Evolutionary conservation across 768 basidiomycete genomes (phyloP).

Genomic region (Megacollybia marginata): DNA sequence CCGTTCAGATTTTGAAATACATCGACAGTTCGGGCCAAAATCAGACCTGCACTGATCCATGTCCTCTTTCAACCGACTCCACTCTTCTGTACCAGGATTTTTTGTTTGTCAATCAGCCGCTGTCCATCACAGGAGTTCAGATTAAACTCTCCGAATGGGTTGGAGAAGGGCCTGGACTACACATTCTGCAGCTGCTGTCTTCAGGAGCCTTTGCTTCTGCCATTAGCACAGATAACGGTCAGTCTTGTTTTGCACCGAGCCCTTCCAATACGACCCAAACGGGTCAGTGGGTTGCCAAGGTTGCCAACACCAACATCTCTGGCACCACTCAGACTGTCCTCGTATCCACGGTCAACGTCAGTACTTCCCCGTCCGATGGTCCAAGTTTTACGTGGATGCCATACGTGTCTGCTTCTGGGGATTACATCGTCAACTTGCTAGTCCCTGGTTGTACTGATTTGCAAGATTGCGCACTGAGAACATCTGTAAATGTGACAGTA

Average conservation of each 20-base stretch:
- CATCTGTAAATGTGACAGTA: slow-evolving; percentile 75
- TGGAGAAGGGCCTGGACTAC: slow-evolving; percentile 75
- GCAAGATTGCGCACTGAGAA: slow-evolving; percentile 74
- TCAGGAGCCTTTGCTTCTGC: slow-evolving; percentile 88
- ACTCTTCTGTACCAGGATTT: slow-evolving; percentile 90
- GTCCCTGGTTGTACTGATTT: slow-evolving; percentile 82
- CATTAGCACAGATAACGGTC: slow-evolving; percentile 45
- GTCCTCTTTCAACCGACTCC: slow-evolving; percentile 75
- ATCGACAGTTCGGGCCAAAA: slow-evolving; percentile 69
- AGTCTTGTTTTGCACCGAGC: slow-evolving; percentile 73
- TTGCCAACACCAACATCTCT: slow-evolving; percentile 65
- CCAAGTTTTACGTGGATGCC: slow-evolving; percentile 88
- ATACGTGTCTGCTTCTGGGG: slow-evolving; percentile 83
- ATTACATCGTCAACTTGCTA: slow-evolving; percentile 77
- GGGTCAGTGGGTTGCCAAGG: slow-evolving; percentile 62
- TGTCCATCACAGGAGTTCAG: slow-evolving; percentile 83
- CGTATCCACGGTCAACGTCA: slow-evolving; percentile 57
- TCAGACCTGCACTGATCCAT: slow-evolving; percentile 66
- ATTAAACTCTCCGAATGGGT: slow-evolving; percentile 71
- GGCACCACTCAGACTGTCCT: slow-evolving; percentile 77
- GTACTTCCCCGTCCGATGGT: slow-evolving; percentile 48
- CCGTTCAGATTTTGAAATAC: slow-evolving; percentile 68
- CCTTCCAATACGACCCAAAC: slow-evolving; percentile 62
- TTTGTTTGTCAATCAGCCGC: slow-evolving; percentile 52
- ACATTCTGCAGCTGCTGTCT: slow-evolving; percentile 87